phyloP scores from a whole-genome alignment of 495 filamentous ascomycete genomes.

The Tuber indicum region DNA sequence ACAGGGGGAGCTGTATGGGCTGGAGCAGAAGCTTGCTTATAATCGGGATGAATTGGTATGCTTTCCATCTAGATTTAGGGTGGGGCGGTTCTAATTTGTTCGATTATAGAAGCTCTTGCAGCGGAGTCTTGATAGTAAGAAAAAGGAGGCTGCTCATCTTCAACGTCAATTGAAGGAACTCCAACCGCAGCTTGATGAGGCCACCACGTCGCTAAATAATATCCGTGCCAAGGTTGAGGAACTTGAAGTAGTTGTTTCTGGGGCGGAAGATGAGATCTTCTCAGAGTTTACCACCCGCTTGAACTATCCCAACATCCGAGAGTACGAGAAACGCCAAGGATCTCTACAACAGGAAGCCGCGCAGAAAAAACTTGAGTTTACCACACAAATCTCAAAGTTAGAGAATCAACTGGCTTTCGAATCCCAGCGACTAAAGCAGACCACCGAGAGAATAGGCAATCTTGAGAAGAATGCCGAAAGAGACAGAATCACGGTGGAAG shows the following conservation, averaged over 20 bases:
- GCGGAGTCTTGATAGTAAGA: constrained; percentile 77
- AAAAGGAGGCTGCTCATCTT: constrained; percentile 68
- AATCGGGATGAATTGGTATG: constrained; percentile 60
- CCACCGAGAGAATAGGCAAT: constrained; percentile 60
- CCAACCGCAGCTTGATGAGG: constrained; percentile 69
- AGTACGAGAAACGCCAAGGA: constrained; percentile 89
- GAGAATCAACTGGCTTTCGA: constrained; percentile 75
- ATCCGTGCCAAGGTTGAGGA: constrained; percentile 59
- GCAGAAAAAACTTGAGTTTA: constrained; percentile 79
- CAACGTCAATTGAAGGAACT: constrained; percentile 64
- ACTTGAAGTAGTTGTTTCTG: constrained; percentile 68
- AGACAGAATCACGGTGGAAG: constrained; percentile 58
- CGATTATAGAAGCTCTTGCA: constrained; percentile 49
- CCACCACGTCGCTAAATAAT: constrained; percentile 59
- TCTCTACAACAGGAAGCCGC: constrained; percentile 80
- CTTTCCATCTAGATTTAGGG: background rate
- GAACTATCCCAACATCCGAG: constrained; percentile 80
- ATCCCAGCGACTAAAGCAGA: constrained; percentile 59
- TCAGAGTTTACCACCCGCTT: constrained; percentile 76
- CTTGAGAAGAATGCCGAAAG: constrained; percentile 61
- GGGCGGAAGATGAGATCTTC: constrained; percentile 86
- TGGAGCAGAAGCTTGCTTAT: constrained; percentile 70
- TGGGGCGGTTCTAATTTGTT: constrained; percentile 45
- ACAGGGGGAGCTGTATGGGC: constrained; percentile 68
- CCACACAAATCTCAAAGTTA: constrained; percentile 71